Evolutionary conservation across 2,329 filamentous ascomycete genomes (phyloP), one percentile per base, ranked within the genome.

Genomic region (Fusarium tanahbumbuense): DNA sequence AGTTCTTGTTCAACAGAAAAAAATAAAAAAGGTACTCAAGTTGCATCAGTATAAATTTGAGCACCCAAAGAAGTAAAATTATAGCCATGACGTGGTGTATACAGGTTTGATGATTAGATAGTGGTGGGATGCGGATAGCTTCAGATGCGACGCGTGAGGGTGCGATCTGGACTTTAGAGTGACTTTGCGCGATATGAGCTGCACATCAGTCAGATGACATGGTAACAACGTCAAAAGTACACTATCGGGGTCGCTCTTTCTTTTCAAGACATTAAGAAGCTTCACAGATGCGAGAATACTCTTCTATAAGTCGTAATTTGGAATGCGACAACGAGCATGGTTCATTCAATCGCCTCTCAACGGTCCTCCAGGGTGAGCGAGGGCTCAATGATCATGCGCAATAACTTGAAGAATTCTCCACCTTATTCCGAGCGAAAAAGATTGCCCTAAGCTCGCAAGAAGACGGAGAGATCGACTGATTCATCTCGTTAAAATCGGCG

Each of bases 51-150:
- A 37, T 20, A 64, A 25, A 25, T 12, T 30, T 7, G 11, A 23
- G 40, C 48, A 5, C 16, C 20, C 16, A 44, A 44, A 53, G 10
- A 12, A 50, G 16, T 10, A 16, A 46, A 67, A 50, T 52, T 49
- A 47, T 22, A 46, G 37, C 22, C 44, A 56, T 64, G 56, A 28
- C 32, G 74, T 56, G 68, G 41, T 56, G 67, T 68, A 58, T 64
- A 63, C 58, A 48, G 59, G 60, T 57, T 75, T 70, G 54, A 56
- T 56, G 68, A 68, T 62, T 34, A 64, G 63, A 64, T 50, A 62
- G 65, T 68, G 55, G 56, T 62, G 56, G 61, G 68, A 68, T 79
- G 77, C 67, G 75, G 76, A 79, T 79, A 78, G 77, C 77, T 78
- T 78, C 76, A 79, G 73, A 71, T 72, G 60, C 67, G 64, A 73